Conservation (phyloP, 2,329 filamentous ascomycete genomes). For the Ceratocystis colombiana region DNA sequence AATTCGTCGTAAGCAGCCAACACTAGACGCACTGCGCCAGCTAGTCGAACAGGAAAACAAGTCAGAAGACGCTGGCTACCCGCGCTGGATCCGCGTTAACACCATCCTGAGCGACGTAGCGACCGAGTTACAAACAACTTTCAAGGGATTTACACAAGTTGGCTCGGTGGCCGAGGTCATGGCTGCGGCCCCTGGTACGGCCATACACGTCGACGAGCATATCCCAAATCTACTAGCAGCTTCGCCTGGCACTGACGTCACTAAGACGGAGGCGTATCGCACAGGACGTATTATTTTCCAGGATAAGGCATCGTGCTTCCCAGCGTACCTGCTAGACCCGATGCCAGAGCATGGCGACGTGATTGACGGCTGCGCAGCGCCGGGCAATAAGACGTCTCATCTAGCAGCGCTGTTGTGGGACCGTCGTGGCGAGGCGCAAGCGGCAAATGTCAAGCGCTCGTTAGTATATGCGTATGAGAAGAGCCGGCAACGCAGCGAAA, state of each 20-base stretch:
- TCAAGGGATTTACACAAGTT: constrained; percentile 52
- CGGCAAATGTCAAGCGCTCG: constrained; percentile 31
- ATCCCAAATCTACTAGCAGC: constrained; percentile 77
- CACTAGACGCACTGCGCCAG: constrained; percentile 54
- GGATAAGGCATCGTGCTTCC: constrained; percentile 95
- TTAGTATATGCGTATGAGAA: constrained; percentile 72
- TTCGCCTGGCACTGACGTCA: constrained; percentile 60
- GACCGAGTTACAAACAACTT: constrained; percentile 64
- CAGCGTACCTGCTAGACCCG: constrained; percentile 74
- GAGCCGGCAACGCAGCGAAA: constrained; percentile 59
- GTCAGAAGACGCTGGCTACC: constrained; percentile 50
- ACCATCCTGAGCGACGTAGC: constrained; percentile 60
- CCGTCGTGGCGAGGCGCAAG: constrained; percentile 34
- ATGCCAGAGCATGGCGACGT: constrained; percentile 58
- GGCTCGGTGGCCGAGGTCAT: constrained; percentile 48
- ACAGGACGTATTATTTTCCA: constrained; percentile 77
- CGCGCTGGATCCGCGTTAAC: constrained; percentile 90
- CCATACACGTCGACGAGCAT: constrained; percentile 63
- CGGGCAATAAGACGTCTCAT: constrained; percentile 96
- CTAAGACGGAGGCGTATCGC: constrained; percentile 61
- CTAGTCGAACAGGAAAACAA: constrained; percentile 45
- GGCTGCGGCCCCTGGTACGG: constrained; percentile 27
- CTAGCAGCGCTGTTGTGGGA: constrained; percentile 61
- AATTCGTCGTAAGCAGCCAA: constrained; percentile 58
- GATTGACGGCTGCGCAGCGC: constrained; percentile 88